Conservation (phyloP, 2,329 filamentous ascomycete genomes). For the Thielaviopsis euricoi region DNA sequence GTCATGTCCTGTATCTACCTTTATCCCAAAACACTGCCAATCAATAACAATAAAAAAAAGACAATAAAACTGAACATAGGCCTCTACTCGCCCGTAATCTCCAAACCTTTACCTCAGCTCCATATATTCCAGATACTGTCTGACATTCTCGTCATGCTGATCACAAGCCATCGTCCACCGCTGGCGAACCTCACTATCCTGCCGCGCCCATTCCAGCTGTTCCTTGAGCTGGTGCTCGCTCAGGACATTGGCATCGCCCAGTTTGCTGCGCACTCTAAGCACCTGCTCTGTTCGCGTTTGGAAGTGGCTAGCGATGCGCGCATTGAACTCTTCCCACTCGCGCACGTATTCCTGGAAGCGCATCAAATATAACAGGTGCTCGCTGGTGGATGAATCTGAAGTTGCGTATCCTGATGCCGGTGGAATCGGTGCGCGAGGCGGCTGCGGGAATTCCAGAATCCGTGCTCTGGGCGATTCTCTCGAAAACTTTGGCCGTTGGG, state of each 20-base stretch:
- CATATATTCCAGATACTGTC: slow-evolving; percentile 39
- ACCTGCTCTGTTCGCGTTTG: slow-evolving; percentile 31
- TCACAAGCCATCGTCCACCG: slow-evolving; percentile 44
- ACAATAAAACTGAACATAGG: not conserved
- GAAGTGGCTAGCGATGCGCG: slow-evolving; percentile 39
- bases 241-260: slow-evolving; percentile 29
- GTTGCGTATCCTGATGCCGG: slow-evolving; percentile 18
- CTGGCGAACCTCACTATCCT: slow-evolving; percentile 46
- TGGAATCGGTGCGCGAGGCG: slow-evolving; percentile 34
- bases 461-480: slow-evolving; percentile 20
- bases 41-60: not conserved
- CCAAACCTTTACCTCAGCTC: slow-evolving; percentile 20
- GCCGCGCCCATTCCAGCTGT: slow-evolving; percentile 43
- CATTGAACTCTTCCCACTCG: slow-evolving; percentile 25
- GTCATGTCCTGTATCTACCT: not conserved
- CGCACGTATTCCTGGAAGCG: slow-evolving; percentile 8
- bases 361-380: slow-evolving; percentile 17
- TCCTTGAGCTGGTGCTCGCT: slow-evolving; percentile 19
- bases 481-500: slow-evolving; percentile 18
- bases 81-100: not conserved
- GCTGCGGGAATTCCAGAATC: slow-evolving; percentile 28
- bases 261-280: slow-evolving; percentile 26
- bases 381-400: slow-evolving; percentile 37
- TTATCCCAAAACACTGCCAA: not conserved
- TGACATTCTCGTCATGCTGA: slow-evolving; percentile 41